Evolutionary conservation across 192 early-diverging fungal species (phyloP).

Genomic region (Phlyctochytrium arcticum): DNA sequence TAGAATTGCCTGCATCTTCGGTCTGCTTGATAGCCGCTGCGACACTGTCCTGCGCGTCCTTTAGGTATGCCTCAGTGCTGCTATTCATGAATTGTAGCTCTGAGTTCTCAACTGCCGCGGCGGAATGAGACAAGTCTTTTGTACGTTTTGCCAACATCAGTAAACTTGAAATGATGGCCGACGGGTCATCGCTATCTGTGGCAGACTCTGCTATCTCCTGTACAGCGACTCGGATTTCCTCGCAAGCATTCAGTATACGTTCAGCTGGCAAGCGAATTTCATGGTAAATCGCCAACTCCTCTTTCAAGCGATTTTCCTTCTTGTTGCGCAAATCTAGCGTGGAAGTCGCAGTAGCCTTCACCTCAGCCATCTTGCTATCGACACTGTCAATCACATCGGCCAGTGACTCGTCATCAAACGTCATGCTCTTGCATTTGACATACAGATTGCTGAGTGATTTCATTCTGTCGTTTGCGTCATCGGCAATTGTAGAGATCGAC

Average conservation of each 20-base stretch:
- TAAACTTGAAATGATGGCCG: conserved; percentile 1
- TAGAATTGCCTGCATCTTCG: conserved; percentile 3
- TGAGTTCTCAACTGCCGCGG: background rate
- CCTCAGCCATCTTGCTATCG: background rate
- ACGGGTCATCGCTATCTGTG: background rate
- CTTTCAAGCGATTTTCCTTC: background rate
- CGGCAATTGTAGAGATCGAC: no score
- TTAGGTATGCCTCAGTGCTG: background rate
- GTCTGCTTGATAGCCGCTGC: background rate
- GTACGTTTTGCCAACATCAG: conserved; percentile 18
- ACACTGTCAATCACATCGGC: no score
- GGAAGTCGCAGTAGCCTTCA: background rate
- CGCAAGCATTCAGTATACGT: conserved; percentile 4
- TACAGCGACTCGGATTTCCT: conserved; percentile 7
- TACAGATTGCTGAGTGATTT: no score
- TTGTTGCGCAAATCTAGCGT: background rate
- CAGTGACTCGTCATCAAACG: no score
- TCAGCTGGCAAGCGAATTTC: background rate
- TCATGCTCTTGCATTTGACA: no score
- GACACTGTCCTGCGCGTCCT: background rate
- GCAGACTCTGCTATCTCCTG: conserved; percentile 5
- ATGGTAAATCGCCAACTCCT: background rate
- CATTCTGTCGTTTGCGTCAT: no score
- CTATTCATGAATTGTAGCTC: background rate
- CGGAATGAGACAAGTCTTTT: background rate